phyloP scores from a whole-genome alignment of 129 eudicot species.

The Helichrysum umbraculigerum region DNA sequence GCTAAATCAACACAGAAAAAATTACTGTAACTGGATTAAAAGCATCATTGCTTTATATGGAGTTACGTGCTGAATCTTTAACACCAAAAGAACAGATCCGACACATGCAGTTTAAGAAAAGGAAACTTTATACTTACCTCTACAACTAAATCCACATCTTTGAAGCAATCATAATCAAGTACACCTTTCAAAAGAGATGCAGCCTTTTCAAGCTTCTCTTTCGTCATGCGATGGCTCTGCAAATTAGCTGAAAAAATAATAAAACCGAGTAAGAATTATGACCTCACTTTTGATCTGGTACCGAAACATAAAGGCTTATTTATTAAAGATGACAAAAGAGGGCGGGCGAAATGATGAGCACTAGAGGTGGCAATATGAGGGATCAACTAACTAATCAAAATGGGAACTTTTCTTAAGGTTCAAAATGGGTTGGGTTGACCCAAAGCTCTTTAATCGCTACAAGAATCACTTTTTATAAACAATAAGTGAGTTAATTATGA shows the following conservation, averaged over 20 bases:
- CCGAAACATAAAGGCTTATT: neutral
- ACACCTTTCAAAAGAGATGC: conserved; percentile 45
- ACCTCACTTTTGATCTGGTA: neutral
- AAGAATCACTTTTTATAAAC: no score
- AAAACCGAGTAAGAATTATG: neutral
- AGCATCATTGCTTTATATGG: no score
- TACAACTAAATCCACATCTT: conserved; percentile 57
- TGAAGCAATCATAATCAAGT: conserved; percentile 52
- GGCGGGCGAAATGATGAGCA: neutral
- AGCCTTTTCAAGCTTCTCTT: conserved; percentile 37
- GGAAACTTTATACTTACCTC: conserved; percentile 32
- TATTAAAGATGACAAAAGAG: neutral
- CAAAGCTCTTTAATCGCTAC: no score
- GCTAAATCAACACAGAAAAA: neutral
- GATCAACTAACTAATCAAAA: no score
- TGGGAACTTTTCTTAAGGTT: no score
- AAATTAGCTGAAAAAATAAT: conserved; percentile 48
- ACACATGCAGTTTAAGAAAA: neutral
- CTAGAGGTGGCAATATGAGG: no score
- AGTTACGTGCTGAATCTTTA: neutral
- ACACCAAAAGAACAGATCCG: neutral
- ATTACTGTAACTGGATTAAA: neutral
- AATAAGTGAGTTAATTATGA: no score
- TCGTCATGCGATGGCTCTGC: conserved; percentile 38
- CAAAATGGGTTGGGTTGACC: no score